Evolutionary conservation across 192 early-diverging fungal species (phyloP).

Genomic region (Backusella luteola): DNA sequence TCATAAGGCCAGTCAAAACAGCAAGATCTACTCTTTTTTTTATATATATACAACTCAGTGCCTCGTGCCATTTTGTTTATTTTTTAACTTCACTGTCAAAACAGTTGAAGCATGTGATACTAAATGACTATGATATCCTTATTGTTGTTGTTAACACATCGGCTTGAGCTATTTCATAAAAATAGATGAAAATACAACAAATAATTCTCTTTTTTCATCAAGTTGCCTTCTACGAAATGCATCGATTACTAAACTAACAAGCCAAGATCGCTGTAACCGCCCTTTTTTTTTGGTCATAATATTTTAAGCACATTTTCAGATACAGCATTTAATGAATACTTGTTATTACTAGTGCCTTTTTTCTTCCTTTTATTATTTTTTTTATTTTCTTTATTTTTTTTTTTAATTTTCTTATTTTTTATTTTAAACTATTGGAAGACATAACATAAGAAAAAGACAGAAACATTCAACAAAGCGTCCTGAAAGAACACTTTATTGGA

Average conservation of each 20-base stretch:
- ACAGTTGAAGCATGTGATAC: constrained; percentile 5
- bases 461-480: background rate
- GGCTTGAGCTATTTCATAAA: background rate
- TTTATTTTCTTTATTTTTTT: background rate
- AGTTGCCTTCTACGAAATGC: background rate
- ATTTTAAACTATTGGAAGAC: background rate
- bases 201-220: background rate
- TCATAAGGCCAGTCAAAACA: constrained; percentile 5
- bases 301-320: constrained; percentile 3
- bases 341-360: background rate
- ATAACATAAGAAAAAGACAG: background rate
- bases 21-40: background rate
- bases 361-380: background rate
- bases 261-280: background rate
- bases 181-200: background rate
- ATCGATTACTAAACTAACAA: background rate
- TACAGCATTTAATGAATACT: background rate
- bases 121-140: background rate
- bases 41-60: background rate
- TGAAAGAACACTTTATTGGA: constrained; percentile 1
- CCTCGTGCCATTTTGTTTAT: constrained; percentile 7
- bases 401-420: background rate
- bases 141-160: background rate
- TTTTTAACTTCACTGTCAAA: constrained; percentile 1
- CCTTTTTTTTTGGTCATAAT: background rate